Conservation (phyloP, 2,329 filamentous ascomycete species). For the Ceratocystis harringtonii region DNA sequence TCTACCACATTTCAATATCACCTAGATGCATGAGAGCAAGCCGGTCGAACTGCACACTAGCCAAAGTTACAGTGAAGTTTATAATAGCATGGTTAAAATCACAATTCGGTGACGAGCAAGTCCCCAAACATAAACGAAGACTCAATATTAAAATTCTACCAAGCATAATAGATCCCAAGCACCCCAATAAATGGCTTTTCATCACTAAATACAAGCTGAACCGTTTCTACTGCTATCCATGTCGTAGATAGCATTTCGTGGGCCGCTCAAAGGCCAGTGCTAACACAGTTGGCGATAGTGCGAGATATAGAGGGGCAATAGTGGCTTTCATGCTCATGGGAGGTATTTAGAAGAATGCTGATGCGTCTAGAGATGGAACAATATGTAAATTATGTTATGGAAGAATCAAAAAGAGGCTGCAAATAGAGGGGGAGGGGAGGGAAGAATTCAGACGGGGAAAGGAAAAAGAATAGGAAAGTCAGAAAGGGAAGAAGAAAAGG, state of each 20-base stretch:
- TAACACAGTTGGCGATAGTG: not conserved
- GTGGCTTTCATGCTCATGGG: not conserved
- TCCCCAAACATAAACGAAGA: conserved; percentile 27
- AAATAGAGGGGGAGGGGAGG: not conserved
- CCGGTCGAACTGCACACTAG: conserved; percentile 61
- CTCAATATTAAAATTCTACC: too few species aligned
- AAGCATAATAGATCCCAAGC: conserved; percentile 18
- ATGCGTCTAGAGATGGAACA: not conserved
- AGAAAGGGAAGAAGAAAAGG: not conserved
- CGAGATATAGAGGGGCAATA: not conserved
- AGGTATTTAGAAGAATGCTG: not conserved
- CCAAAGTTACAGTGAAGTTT: conserved; percentile 59
- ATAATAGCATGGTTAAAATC: conserved; percentile 60
- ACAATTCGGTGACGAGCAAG: conserved; percentile 52
- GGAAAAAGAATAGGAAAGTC: too few species aligned
- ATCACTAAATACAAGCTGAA: conserved; percentile 55
- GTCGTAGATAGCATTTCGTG: not conserved
- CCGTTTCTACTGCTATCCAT: not conserved
- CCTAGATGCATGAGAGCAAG: conserved; percentile 61
- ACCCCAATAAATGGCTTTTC: conserved; percentile 57
- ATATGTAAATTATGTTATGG: not conserved
- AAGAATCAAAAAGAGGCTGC: not conserved
- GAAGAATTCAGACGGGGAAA: not conserved
- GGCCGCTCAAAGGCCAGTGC: not conserved
- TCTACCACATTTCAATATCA: conserved; percentile 68